Evolutionary conservation across 345 rosid genomes (phyloP), one percentile per base, ranked within the genome.

Genomic region (Ceriops tagal): DNA sequence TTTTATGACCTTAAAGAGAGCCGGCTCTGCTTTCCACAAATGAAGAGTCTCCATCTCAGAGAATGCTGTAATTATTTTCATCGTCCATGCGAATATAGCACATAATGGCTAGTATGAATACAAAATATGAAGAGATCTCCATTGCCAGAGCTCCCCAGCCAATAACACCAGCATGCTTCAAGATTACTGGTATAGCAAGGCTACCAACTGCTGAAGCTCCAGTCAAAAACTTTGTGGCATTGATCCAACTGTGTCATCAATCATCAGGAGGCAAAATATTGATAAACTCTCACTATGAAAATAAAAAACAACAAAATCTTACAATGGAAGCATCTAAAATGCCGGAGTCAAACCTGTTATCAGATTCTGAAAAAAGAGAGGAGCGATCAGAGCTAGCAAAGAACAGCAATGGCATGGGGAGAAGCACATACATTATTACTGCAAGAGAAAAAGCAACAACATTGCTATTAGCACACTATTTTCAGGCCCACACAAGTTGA

Each of bases 201-300:
- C 97, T 95, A 80, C 99, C 97, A 22, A 95, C 60, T 3, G 88
- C 86, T 28, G 98, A 90, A 69, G 96, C 93, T 66, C 99, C 99
- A 0, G 98, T 87, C 84, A 95, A 71, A 82, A 90, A 95, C 87
- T 95, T 92, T 43, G 98, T 90, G 49, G 88, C 93, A 37, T 84
- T 95, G 62, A 82, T 88, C 98, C 99, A 95, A n/a, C 97, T 95
- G 79, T 69, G 63, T 35, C 60, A 71, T 63, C 30, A 69, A 59
- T 59, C 47, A 69, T 68, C 46, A 34, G 24, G 61, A 27, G 53
- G 37, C 26, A 30, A 4, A 62, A 46, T 8, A 55, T 43, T 19
- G 31, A 52, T 31, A 13, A 37, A 26, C 68, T 31, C 60, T 51
- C 34, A 67, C 16, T 3, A 18, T 43, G 8, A 31, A 58, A 64